Base-by-base conservation (phyloP, 129 eudicot species). In the Calendula officinalis region DNA sequence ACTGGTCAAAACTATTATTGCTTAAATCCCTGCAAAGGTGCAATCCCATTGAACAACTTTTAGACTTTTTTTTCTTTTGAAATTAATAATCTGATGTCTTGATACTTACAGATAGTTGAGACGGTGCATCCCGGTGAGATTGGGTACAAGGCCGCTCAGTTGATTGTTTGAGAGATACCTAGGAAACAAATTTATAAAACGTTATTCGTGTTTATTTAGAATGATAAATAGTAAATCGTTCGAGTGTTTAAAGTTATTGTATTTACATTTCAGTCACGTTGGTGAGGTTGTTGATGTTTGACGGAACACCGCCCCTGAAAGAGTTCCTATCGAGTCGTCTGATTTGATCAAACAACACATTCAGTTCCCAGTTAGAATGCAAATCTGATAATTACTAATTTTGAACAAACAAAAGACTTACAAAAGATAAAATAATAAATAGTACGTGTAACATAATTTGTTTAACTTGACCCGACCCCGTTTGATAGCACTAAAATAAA, bases 31-130 rank as follows among this genome's bases (percentile, higher is more conserved):
- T 81, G 78, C 33, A 73, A 22, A 67, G 15, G 15, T 59, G 41
- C 11, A 40, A 40, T 50, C 9, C 30, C 14, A 30, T 5, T 56
- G 11, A 53, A 2, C 6, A 5, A 7, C 3, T 32, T 6, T 3
- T 3, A 8, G 4, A 48, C 14, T n/a, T 55, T 39, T 12, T 32
- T 48, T 14, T 8, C 45, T 5, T n/a, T n/a, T n/a, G n/a, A 27
- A 44, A 15, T 0, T 35, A 17, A 4, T 0, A 13, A 22, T 67
- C 3, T 12, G 3, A 46, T 6, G 39, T 6, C 14, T 46, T 51
- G 62, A 12, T 63, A 56, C 88, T 78, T 75, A 82, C 88, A 82
- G 3, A 61, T 71, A 78, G 45, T 60, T 51, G 49, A 82, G 81
- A 11, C 14, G 3, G 13, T 36, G 55, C 88, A 78, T 52, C 69